Conservation (phyloP, 345 rosid species). For the Aquilaria yunnanensis region DNA sequence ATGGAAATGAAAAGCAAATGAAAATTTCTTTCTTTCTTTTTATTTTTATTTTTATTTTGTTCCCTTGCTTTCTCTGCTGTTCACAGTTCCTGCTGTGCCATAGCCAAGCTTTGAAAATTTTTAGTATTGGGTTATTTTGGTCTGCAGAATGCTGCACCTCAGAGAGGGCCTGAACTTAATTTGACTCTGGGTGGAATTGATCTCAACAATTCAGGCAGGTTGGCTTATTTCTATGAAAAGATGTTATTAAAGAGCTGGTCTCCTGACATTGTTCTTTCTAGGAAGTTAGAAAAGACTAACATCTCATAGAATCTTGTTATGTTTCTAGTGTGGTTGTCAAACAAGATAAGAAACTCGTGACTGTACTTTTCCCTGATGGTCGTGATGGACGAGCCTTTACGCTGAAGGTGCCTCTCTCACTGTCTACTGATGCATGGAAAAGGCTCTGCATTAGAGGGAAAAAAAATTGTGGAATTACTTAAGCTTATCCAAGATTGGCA, state of each 20-base stretch:
- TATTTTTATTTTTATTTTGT: not conserved
- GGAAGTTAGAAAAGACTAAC: slow-evolving; percentile 16
- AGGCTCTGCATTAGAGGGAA: no score
- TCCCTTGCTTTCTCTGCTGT: no score
- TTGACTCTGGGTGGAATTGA: slow-evolving; percentile 87
- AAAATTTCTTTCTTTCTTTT: not conserved
- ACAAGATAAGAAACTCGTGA: slow-evolving; percentile 84
- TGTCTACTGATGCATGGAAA: no score
- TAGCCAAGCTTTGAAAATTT: not conserved
- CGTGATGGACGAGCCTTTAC: slow-evolving; percentile 94
- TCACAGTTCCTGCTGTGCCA: not conserved
- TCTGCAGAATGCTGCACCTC: slow-evolving; percentile 56
- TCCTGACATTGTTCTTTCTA: slow-evolving; percentile 3
- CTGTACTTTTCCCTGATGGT: slow-evolving; percentile 91
- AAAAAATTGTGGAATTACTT: no score
- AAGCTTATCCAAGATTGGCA: no score
- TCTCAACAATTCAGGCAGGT: slow-evolving; percentile 99
- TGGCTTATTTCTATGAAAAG: slow-evolving; percentile 38
- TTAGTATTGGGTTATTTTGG: slow-evolving; percentile 10
- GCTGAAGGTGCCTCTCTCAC: slow-evolving; percentile 51
- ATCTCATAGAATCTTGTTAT: slow-evolving; percentile 14
- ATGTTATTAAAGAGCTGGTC: slow-evolving; percentile 7
- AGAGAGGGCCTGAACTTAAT: slow-evolving; percentile 68
- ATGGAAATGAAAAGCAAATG: not conserved
- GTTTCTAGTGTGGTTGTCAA: slow-evolving; percentile 73